phyloP scores from a whole-genome alignment of 495 filamentous ascomycete genomes.

The Achaetomiella virescens region DNA sequence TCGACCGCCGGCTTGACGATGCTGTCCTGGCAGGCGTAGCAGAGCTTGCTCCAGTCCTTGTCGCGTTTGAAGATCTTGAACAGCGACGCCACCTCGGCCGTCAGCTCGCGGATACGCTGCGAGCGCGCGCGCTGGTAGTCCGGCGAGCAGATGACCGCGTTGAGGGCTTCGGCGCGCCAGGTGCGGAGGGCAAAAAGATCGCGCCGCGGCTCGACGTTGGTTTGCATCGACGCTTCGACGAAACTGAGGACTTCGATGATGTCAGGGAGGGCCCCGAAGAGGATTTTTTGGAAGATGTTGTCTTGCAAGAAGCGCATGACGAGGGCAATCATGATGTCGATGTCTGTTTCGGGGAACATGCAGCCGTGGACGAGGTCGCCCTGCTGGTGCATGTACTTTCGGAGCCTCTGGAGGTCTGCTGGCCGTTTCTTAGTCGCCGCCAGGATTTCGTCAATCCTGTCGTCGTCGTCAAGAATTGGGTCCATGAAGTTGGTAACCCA shows the following conservation, averaged over 20 bases:
- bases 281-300: constrained; percentile 25
- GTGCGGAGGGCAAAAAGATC: constrained; percentile 28
- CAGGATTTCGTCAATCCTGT: constrained; percentile 10
- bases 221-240: constrained; percentile 24
- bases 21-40: constrained; percentile 5
- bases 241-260: constrained; percentile 14
- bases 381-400: constrained; percentile 12
- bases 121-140: constrained; percentile 14
- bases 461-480: constrained; percentile 19
- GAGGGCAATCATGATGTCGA: constrained; percentile 29
- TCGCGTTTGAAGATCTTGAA: constrained; percentile 15
- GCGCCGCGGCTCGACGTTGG: constrained; percentile 22
- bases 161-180: constrained; percentile 29
- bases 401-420: constrained; percentile 7
- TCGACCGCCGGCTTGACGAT: constrained; percentile 26
- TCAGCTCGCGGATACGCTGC: constrained; percentile 7
- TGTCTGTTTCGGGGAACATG: constrained; percentile 27
- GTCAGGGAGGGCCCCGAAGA: constrained; percentile 12
- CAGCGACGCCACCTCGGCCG: constrained; percentile 8
- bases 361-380: constrained; percentile 16
- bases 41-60: constrained; percentile 12
- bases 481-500: constrained; percentile 25
- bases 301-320: constrained; percentile 29
- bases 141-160: constrained; percentile 23
- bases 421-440: constrained; percentile 8